Base-by-base conservation (phyloP, 805 yeast species). In the Saccharomycopsis javanensis region DNA sequence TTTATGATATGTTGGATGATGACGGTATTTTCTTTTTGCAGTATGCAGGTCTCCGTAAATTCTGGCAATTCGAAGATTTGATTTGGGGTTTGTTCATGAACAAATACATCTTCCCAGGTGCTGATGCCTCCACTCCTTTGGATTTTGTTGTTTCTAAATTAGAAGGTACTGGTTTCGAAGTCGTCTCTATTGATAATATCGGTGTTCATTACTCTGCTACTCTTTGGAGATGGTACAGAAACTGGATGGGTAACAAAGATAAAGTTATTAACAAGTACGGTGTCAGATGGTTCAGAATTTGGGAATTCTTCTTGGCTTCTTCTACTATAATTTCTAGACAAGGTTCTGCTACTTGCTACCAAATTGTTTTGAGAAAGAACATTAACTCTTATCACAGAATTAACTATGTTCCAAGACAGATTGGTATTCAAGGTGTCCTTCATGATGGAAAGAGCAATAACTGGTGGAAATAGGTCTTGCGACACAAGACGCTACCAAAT, bases 21-120 rank as follows among this genome's bases (percentile, higher is more conserved):
- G 96, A 89, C 69, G 97, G 96, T 61, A 70, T 87, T 56, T 88
- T 89, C 78, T 85, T 78, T 70, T 76, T 89, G 69, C 97, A 89
- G 75, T 86, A 85, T 68, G 91, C 96, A 54, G 97, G 97, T 56
- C 74, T 89, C 66, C 83, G 96, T 76, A 90, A 89, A 75, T 76
- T 79, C 59, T 89, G 96, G 97, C 96, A 89, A 75, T 89, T 88
- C 72, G 96, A 89, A 75, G 97, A 89, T 71, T 79, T 89, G 67
- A 77, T 82, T 72, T 89, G 96, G 97, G 97, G 97, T 66, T 77
- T 90, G 69, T 89, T 89, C 73, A 90, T 89, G 96, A 89, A 90
- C 82, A 89, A 88, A 77, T 89, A 88, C 73, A 85, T 89, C 69
- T 89, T 89, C 88, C 96, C 97, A 50, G 97, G 97, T 73, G 96